Evolutionary conservation across 169 alveolate species (phyloP).

Genomic region (Eimeria tenella): DNA sequence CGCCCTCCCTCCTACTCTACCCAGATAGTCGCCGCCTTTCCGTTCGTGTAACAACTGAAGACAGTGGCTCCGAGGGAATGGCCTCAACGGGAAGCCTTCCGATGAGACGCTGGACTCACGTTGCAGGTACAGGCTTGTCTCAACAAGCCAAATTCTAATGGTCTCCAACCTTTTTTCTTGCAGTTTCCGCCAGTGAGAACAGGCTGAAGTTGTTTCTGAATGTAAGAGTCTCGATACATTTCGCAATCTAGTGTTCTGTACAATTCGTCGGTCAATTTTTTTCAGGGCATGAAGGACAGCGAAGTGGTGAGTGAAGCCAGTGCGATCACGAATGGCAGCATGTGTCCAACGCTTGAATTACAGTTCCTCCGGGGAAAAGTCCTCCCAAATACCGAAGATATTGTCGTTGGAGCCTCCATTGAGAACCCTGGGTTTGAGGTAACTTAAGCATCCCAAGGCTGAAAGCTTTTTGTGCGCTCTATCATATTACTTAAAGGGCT

Average conservation of each 20-base stretch:
- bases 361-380: slow-evolving; percentile 78
- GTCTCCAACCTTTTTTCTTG: not conserved
- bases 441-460: not conserved
- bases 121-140: slow-evolving; percentile 47
- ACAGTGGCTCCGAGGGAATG: slow-evolving; percentile 77
- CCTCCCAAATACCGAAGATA: slow-evolving; percentile 66
- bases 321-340: not conserved
- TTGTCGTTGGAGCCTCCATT: slow-evolving; percentile 72
- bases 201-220: slow-evolving; percentile 65
- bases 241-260: not conserved
- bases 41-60: slow-evolving; percentile 74
- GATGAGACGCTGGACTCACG: slow-evolving; percentile 79
- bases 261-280: not conserved
- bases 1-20: slow-evolving; percentile 77
- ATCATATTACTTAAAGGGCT: slow-evolving; percentile 30
- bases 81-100: slow-evolving; percentile 76
- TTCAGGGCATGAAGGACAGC: slow-evolving; percentile 77
- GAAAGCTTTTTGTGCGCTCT: not conserved
- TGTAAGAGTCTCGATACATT: slow-evolving; percentile 24
- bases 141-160: not conserved
- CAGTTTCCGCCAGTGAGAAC: slow-evolving; percentile 57
- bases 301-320: slow-evolving; percentile 43
- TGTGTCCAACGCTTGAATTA: not conserved
- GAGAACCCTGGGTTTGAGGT: slow-evolving; percentile 80
- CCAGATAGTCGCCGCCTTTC: slow-evolving; percentile 76